Percentiles rank a stretch among this genome's conserved stretches.
phyloP scores from a whole-genome alignment of 495 filamentous ascomycete species.

The Halenospora varia region DNA sequence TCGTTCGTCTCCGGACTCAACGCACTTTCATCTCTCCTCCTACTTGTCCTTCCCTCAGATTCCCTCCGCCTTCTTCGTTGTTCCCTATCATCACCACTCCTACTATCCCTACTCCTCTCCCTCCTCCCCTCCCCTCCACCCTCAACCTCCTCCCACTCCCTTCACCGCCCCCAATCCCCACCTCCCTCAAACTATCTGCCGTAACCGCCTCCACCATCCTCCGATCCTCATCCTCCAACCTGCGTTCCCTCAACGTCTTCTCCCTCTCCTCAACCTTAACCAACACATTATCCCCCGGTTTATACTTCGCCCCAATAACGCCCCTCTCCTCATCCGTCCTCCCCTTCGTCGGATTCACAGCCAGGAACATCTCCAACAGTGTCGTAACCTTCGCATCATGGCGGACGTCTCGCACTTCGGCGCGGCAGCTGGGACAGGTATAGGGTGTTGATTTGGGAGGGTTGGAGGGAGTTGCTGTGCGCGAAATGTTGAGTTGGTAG shows the following conservation, averaged over 20 bases:
- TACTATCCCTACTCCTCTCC: slow-evolving; percentile 23
- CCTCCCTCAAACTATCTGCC: slow-evolving; percentile 67
- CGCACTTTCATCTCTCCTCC: slow-evolving; percentile 28
- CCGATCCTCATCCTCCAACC: slow-evolving; percentile 60
- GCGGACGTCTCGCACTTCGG: slow-evolving; percentile 72
- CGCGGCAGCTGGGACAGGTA: slow-evolving; percentile 92
- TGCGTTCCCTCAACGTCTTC: slow-evolving; percentile 40
- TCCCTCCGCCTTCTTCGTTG: slow-evolving; percentile 30
- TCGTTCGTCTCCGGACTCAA: slow-evolving; percentile 25
- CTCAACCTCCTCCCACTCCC: slow-evolving; percentile 38
- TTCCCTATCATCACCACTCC: slow-evolving; percentile 25
- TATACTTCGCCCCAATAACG: slow-evolving; percentile 67
- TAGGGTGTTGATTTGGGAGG: slow-evolving; percentile 47
- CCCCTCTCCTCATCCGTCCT: slow-evolving; percentile 64
- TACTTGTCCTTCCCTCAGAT: slow-evolving; percentile 27
- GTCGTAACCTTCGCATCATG: slow-evolving; percentile 82
- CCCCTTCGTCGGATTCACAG: slow-evolving; percentile 67
- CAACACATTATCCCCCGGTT: slow-evolving; percentile 71
- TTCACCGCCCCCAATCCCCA: slow-evolving; percentile 38
- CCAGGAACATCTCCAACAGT: slow-evolving; percentile 73
- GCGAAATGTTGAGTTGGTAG: slow-evolving; percentile 47
- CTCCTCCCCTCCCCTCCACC: slow-evolving; percentile 43
- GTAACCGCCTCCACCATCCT: slow-evolving; percentile 66
- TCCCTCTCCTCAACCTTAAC: slow-evolving; percentile 45
- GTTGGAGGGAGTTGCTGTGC: slow-evolving; percentile 24